Evolutionary conservation across 2,329 filamentous ascomycete genomes (phyloP), one percentile per base, ranked within the genome.

Genomic region (Trichoderma citrinoviride): DNA sequence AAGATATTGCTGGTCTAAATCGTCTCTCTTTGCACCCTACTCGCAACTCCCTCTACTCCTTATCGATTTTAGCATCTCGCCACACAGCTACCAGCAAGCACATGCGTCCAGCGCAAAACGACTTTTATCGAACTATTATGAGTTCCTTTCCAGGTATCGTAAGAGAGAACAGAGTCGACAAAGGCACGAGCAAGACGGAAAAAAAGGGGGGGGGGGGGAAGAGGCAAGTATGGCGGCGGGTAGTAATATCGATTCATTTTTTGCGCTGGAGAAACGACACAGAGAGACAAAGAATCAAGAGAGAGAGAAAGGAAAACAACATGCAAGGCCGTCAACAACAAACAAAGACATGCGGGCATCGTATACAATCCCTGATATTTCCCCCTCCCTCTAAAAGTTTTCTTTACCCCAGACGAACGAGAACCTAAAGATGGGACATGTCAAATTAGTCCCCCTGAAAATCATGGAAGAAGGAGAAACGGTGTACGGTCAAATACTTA

Each of bases 351-450:
- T 19, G 15, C 21, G 5, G 7, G 21, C 14, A 37, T 37, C 27
- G 29, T 49, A 41, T 21, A 33, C 49, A 25, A 14, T 37, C 33
- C 33, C 33, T 37, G 33, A 5, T 37, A 2, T 37, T 14, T 14
- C 33, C 12, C 33, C 33, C 14, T 37, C 33, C 12, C 33, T 27
- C 63, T 85, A 88, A 73, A 88, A 89, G 74, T 89, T 89, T 77
- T 89, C 87, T 75, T 89, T 89, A 72, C 86, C 86, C 86, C 86
- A 89, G 54, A 88, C 85, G 70, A 86, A 89, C 54, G 83, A 85
- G 76, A 88, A 89, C 43, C 85, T 85, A 64, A 1, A 37, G 5
- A 12, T 14, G 5, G 29, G 7, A 3, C 17, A 15, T 21, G 0
- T n/a, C n/a, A n/a, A 2, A 56, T 69, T 55, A 69, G 68, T 54